Percentiles rank a stretch among this genome's conserved stretches.
Conservation (phyloP, 352 stramenopile genomes). For the Globisporangium carolinianum region DNA sequence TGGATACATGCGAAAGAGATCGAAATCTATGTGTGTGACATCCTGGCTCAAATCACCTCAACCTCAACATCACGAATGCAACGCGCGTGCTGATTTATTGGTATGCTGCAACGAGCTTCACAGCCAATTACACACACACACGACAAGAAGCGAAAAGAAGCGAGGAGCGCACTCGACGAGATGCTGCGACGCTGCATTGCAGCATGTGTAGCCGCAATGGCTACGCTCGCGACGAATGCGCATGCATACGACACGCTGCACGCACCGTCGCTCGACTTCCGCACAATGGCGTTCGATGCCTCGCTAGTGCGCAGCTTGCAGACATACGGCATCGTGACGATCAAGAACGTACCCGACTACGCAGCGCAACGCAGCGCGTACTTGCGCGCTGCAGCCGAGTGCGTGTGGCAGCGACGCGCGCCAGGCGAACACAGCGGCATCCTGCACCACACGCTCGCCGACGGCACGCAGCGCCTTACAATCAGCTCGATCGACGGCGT, state of each 20-base stretch:
- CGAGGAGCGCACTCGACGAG: neutral
- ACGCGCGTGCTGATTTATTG: too few relatives aligned
- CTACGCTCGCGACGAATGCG: too few relatives aligned
- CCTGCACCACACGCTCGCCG: constrained; percentile 10
- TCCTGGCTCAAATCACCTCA: too few relatives aligned
- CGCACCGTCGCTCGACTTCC: constrained; percentile 11
- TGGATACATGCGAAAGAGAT: too few relatives aligned
- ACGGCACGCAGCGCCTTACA: constrained; percentile 17
- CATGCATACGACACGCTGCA: neutral
- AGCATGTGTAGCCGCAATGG: neutral
- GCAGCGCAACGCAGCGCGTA: constrained; percentile 5
- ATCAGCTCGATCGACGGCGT: constrained; percentile 9
- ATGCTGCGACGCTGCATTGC: neutral
- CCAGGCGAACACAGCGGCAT: neutral
- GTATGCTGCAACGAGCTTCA: too few relatives aligned
- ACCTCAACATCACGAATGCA: too few relatives aligned
- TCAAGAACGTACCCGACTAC: constrained; percentile 10
- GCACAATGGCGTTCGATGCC: constrained; percentile 2
- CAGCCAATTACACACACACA: too few relatives aligned
- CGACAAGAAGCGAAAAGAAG: neutral
- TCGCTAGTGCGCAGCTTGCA: constrained; percentile 9
- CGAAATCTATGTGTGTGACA: too few relatives aligned
- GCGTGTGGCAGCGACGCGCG: constrained; percentile 1
- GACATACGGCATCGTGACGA: constrained; percentile 11
- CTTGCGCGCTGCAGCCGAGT: constrained; percentile 7